Evolutionary conservation across 75 land plant species (phyloP), one percentile per base, ranked within the genome.

Genomic region (Pinus taeda): DNA sequence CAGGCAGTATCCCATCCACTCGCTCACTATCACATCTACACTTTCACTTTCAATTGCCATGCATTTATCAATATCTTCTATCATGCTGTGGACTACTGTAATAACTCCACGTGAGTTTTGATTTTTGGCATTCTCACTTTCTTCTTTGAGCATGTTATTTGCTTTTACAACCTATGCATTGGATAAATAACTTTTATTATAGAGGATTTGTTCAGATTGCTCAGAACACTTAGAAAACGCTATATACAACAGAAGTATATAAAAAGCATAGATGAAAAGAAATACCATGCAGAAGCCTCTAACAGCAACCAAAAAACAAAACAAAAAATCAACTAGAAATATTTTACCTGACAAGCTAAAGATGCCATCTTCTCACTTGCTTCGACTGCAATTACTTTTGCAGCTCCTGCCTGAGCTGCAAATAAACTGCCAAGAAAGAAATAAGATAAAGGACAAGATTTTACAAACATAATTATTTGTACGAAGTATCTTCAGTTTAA

Each of bases 1-100:
- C 11, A 96, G 81, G 80, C 95, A 89, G 76, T 97, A 97, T 12
- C 99, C 99, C 99, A 97, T 97, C 99, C 99, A 97, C 78, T 97
- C 99, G 82, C 99, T 97, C 61, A 97, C 74, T 77, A 97, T 74
- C 29, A 97, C 92, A 89, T 97, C 99, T 74, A 97, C 82, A 60
- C 95, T 88, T 3, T 92, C 85, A 7, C 77, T 80, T 77, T 63
- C 74, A 15, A 87, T 79, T 22, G 83, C 70, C 63, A 84, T 57
- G 4, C 63, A 37, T 33, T 83, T 73, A 71, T 85, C 87, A 59
- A 97, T 85, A 17, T 97, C 93, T 82, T 97, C 99, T 78, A 94
- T 84, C 99, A 97, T 94, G 62, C 91, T 83, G n/a, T 87, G 85
- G 20, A 92, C 90, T 29, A 97, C 95, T 59, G 65, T 78, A 13